These are phyloP conservation scores for Prunus mira DNA, from an alignment of 306 rosid species.

Conservation along the genomic window DNA sequence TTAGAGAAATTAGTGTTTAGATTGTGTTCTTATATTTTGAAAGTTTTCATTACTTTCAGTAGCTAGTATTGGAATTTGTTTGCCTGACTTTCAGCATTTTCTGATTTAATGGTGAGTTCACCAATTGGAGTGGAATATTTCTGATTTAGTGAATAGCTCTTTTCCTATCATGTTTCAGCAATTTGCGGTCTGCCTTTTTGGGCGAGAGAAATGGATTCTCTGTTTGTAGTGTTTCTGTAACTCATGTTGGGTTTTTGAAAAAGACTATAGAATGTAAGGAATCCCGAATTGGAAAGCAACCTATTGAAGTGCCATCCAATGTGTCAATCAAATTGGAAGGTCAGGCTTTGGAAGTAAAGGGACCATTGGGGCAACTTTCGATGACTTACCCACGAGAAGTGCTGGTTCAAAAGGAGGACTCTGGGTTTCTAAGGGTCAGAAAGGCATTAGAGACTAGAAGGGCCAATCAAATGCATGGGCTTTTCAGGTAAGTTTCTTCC, in stretches of 20 bases:
- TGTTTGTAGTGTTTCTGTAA: constrained; percentile 37
- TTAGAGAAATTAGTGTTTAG: background rate
- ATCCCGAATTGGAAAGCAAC: constrained; percentile 92
- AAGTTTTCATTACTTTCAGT: background rate
- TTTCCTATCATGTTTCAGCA: constrained; percentile 54
- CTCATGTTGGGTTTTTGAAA: constrained; percentile 42
- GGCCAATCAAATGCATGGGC: constrained; percentile 97
- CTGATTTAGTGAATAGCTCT: constrained; percentile 14
- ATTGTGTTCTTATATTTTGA: background rate
- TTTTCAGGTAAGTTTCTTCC: constrained; percentile 66
- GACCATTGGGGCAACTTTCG: constrained; percentile 87
- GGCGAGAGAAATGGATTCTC: constrained; percentile 53
- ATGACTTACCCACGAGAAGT: constrained; percentile 81
- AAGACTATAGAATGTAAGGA: constrained; percentile 78
- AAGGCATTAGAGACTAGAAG: constrained; percentile 83
- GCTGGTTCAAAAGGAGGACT: constrained; percentile 56
- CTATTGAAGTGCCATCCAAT: constrained; percentile 65
- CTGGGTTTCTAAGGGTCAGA: constrained; percentile 52
- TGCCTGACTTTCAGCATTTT: background rate
- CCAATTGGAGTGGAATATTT: constrained; percentile 7
- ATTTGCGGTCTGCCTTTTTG: constrained; percentile 59
- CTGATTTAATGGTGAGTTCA: background rate
- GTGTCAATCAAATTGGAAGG: constrained; percentile 54
- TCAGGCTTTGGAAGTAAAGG: constrained; percentile 60
- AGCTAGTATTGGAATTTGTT: background rate